These are phyloP conservation scores for Wallemia hederae DNA, from an alignment of 1,284 basidiomycete species.

Conservation along the genomic window DNA sequence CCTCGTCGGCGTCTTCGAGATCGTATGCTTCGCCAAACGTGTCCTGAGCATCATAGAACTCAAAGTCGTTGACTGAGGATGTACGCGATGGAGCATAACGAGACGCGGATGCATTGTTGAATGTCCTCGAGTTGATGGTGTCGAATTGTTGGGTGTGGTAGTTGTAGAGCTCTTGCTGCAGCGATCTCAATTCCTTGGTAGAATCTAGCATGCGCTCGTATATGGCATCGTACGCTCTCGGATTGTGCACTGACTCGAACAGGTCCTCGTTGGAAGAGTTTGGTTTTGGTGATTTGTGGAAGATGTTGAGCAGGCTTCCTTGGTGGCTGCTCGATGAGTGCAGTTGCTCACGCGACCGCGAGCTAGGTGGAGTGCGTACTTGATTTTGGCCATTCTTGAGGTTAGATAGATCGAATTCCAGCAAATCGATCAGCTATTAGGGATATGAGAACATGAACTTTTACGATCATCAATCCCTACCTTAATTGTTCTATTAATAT, in stretches of 20 bases:
- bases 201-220: neutral
- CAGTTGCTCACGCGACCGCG: neutral
- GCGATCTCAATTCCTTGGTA: neutral
- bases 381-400: neutral
- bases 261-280: neutral
- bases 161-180: neutral
- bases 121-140: neutral
- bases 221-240: neutral
- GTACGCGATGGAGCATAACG: neutral
- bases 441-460: neutral
- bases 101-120: neutral
- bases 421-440: neutral
- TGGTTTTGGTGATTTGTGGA: neutral
- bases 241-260: neutral
- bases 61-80: neutral
- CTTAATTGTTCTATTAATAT: neutral
- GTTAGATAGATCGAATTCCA: neutral
- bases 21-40: neutral
- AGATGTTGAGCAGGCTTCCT: neutral
- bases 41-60: neutral
- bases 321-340: neutral
- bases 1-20: neutral
- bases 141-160: neutral
- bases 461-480: neutral
- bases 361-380: neutral